Evolutionary conservation across 2,329 filamentous ascomycete genomes (phyloP), one percentile per base, ranked within the genome.

Genomic region (Xylaria polymorpha): DNA sequence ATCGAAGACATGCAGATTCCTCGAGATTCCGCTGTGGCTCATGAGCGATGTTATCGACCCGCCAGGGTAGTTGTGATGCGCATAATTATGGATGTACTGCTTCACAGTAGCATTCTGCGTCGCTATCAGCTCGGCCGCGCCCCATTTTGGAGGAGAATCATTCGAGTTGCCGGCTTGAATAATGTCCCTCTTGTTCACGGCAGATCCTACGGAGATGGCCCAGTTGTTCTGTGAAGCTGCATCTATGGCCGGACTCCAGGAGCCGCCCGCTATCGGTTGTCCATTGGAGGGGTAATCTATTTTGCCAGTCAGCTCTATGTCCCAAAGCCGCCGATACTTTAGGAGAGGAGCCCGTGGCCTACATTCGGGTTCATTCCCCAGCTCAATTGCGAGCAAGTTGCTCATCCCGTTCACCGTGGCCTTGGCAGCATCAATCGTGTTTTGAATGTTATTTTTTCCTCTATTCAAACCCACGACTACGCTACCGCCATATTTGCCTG

Each of bases 311-410:
- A 73, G 69, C 43, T 63, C 10, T 50, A 9, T 32, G 2, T 10
- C n/a, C 57, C 8, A 29, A 20, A 7, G 6, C 4, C 7, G 8
- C 53, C 2, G 15, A 18, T 22, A 48, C 18, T 29, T 10, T 2
- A 50, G 32, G 48, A 29, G 25, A 7, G 25, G 32, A n/a, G 25
- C 39, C 29, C 7, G 22, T 61, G 44, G 32, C 60, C 14, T 55
- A 68, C 82, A 87, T 69, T 88, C 84, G 3, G 87, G 86, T 64
- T 88, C 86, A 71, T 88, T 88, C 1, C 86, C 86, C 1, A 88
- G 78, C 73, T 89, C 86, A 41, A 88, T 85, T 2, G 86, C 84
- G 20, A 84, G 78, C 12, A 88, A 74, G 68, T 87, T 88, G 4
- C 69, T 71, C 72, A 88, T 84, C n/a, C 79, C 74, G 1, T 71